Evolutionary conservation across 78 protist genomes (phyloP).

Genomic region (Chrysochromulina parva): DNA sequence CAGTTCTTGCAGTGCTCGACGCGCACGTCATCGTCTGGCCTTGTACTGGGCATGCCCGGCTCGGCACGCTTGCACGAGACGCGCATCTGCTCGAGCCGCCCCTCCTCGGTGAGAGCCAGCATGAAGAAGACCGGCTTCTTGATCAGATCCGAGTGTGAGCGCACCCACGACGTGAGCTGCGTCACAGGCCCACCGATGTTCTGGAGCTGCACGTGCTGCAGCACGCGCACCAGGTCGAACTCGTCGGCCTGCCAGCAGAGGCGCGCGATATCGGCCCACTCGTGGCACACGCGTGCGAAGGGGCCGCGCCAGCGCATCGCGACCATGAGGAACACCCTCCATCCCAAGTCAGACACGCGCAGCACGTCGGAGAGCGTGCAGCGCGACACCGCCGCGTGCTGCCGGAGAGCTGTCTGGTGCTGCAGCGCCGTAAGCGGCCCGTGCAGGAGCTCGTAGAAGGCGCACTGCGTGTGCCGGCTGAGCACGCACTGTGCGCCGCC

Average conservation of each 20-base stretch:
- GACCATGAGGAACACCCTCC: not conserved
- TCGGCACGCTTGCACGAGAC: not conserved
- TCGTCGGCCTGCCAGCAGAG: not conserved
- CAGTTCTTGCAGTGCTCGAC: not conserved
- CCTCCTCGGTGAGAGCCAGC: not conserved
- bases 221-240: not conserved
- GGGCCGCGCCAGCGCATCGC: not conserved
- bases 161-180: not conserved
- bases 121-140: not conserved
- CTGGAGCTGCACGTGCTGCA: not conserved
- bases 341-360: not conserved
- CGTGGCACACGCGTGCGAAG: not conserved
- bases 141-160: not conserved
- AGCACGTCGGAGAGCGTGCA: not conserved
- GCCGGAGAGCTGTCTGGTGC: not conserved
- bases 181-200: not conserved
- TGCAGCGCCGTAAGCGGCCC: not conserved
- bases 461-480: not conserved
- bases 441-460: not conserved
- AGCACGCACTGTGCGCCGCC: not conserved
- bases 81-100: slow-evolving; percentile 2
- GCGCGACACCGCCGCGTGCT: not conserved
- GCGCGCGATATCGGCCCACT: not conserved
- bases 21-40: not conserved
- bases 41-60: not conserved